These are phyloP conservation scores for Quercus gilva DNA, from an alignment of 306 rosid species.

Conservation along the genomic window DNA sequence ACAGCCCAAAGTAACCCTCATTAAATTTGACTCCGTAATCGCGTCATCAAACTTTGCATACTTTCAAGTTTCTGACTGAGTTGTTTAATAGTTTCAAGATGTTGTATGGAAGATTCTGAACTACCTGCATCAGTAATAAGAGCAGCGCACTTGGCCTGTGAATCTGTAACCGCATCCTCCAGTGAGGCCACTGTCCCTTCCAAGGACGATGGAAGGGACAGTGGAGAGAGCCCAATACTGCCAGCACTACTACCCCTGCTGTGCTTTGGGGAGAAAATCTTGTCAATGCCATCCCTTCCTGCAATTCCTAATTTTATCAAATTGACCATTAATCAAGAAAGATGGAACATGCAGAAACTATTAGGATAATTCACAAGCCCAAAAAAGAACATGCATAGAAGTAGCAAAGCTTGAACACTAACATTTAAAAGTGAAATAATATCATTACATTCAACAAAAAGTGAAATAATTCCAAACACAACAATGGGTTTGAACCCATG, in stretches of 20 bases:
- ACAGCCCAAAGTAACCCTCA: slow-evolving; percentile 8
- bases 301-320: slow-evolving; percentile 32
- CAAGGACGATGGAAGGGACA: slow-evolving; percentile 34
- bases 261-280: slow-evolving; percentile 61
- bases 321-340: neutral
- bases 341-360: neutral
- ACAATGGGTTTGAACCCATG: too few species aligned
- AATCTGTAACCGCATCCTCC: slow-evolving; percentile 62
- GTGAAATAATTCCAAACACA: too few species aligned
- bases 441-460: too few species aligned
- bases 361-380: neutral
- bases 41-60: slow-evolving; percentile 61
- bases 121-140: slow-evolving; percentile 39
- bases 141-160: slow-evolving; percentile 56
- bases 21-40: slow-evolving; percentile 59
- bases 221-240: slow-evolving; percentile 50
- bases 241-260: slow-evolving; percentile 49
- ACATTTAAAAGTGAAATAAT: neutral
- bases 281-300: slow-evolving; percentile 92
- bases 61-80: slow-evolving; percentile 65
- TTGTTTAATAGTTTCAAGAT: slow-evolving; percentile 47
- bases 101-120: slow-evolving; percentile 48
- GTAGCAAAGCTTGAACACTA: neutral
- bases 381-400: neutral
- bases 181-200: slow-evolving; percentile 68